phyloP scores from a whole-genome alignment of 2,329 filamentous ascomycete genomes.

The Ceratocystis colombiana region DNA sequence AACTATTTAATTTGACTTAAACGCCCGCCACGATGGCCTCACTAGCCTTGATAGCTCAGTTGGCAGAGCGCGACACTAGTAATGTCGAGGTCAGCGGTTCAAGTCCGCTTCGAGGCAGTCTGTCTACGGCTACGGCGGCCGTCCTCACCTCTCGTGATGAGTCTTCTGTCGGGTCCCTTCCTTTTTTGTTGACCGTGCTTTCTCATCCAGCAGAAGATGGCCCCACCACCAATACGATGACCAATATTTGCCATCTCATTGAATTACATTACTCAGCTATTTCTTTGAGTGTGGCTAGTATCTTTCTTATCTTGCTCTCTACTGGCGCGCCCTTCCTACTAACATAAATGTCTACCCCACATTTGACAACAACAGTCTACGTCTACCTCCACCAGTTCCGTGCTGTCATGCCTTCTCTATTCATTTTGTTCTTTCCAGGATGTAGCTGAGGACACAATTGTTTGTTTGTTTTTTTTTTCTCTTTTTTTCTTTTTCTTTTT shows the following conservation, averaged over 20 bases:
- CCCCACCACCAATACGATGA: neutral
- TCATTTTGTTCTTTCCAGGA: neutral
- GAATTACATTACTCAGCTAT: too few species aligned
- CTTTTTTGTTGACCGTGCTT: neutral
- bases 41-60: conserved; percentile 13
- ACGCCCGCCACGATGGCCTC: neutral
- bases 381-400: neutral
- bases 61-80: conserved; percentile 24
- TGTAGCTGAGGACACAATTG: neutral
- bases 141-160: neutral
- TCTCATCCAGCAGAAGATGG: neutral
- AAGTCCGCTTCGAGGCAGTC: conserved; percentile 21
- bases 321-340: neutral
- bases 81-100: conserved; percentile 24
- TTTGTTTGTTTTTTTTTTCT: neutral
- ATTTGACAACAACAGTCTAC: neutral
- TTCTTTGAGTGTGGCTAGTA: neutral
- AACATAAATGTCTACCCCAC: neutral
- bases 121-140: too few species aligned
- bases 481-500: neutral
- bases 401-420: conserved; percentile 1
- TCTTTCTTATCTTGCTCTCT: neutral
- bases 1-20: neutral
- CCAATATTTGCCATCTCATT: neutral
- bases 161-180: neutral